Evolutionary conservation across 2,329 filamentous ascomycete genomes (phyloP).

Genomic region (Neopestalotiopsis rosae): DNA sequence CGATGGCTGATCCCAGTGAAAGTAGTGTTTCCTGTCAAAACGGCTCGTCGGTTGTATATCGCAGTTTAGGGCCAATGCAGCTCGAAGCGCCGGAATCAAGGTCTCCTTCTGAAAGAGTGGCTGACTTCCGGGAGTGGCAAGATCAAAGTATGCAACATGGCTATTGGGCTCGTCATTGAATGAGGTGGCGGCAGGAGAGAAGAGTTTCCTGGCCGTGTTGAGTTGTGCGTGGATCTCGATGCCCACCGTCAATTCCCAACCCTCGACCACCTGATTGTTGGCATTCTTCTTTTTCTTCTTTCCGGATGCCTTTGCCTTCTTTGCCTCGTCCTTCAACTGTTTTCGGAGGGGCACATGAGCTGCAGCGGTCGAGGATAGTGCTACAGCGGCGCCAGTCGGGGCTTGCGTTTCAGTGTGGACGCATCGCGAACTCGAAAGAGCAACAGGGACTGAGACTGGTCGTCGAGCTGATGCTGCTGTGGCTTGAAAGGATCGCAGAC

Average conservation of each 20-base stretch:
- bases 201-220: constrained; percentile 87
- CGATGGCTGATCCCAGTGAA: constrained; percentile 96
- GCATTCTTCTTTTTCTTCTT: constrained; percentile 52
- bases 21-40: constrained; percentile 98
- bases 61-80: constrained; percentile 84
- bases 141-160: constrained; percentile 88
- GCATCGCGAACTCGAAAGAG: not conserved
- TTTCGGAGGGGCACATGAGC: constrained; percentile 66
- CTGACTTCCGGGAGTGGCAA: constrained; percentile 87
- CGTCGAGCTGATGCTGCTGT: not conserved
- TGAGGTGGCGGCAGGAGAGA: constrained; percentile 73
- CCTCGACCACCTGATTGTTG: constrained; percentile 58
- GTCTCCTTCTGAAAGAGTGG: constrained; percentile 84
- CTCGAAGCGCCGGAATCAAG: constrained; percentile 86
- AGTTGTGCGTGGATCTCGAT: constrained; percentile 98
- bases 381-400: not conserved
- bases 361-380: not conserved
- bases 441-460: not conserved
- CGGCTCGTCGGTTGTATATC: constrained; percentile 76
- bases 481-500: constrained; percentile 35
- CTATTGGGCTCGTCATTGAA: constrained; percentile 77
- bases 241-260: constrained; percentile 94
- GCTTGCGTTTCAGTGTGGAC: constrained; percentile 10
- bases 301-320: constrained; percentile 49
- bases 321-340: constrained; percentile 72